phyloP scores from a whole-genome alignment of 345 rosid species.

The Rhizophora mangle region DNA sequence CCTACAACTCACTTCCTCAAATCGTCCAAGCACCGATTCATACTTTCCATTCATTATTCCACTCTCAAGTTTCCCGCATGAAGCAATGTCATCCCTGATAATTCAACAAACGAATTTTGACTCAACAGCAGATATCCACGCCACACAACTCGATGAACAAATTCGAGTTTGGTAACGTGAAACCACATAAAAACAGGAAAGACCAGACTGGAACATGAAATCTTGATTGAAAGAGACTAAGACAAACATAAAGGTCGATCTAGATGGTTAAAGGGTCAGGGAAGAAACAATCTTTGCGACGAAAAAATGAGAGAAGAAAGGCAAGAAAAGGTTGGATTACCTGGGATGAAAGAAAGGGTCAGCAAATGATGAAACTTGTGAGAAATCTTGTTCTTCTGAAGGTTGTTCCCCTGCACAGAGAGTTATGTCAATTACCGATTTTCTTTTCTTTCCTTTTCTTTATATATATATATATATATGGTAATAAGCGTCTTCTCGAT shows the following conservation, averaged over 20 bases:
- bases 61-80: slow-evolving; percentile 16
- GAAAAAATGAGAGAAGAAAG: not conserved
- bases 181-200: not conserved
- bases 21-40: slow-evolving; percentile 8
- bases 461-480: no score
- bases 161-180: not conserved
- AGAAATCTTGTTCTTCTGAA: slow-evolving; percentile 16
- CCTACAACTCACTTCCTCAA: slow-evolving; percentile 10
- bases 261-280: not conserved
- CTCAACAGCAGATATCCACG: not conserved
- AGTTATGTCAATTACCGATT: not conserved
- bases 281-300: not conserved
- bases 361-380: slow-evolving; percentile 11
- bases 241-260: not conserved
- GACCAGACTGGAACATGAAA: not conserved
- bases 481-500: no score
- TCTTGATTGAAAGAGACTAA: not conserved
- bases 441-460: not conserved
- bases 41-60: not conserved
- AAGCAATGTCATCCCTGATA: slow-evolving; percentile 13
- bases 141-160: not conserved
- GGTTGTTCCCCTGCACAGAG: slow-evolving; percentile 25
- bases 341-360: slow-evolving; percentile 17
- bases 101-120: slow-evolving; percentile 1
- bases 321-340: slow-evolving; percentile 12